Evolutionary conservation across 345 rosid species (phyloP), one percentile per base, ranked within the genome.

Genomic region (Ceriops tagal): DNA sequence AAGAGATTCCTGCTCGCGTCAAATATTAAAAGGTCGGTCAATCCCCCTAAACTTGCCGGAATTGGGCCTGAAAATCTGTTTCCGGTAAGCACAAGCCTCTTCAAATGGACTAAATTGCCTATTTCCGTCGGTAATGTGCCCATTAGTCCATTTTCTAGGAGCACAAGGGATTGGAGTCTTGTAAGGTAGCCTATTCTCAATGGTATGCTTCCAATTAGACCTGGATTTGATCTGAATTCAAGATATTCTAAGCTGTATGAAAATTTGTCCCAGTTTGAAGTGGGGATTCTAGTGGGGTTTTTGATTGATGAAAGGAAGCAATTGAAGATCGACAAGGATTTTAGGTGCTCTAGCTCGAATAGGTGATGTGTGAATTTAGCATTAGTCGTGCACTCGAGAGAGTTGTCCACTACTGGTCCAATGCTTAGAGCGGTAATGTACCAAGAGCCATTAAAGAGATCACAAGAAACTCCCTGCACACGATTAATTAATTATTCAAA

Each of bases 391-490:
- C 83, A 83, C 0, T 21, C 20, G 7, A 77, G 78, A 5, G 86
- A 83, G 68, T 77, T 83, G 37, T 80, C 80, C 18, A 72, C 55
- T 30, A 69, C 62, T 22, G 81, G 78, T 46, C 83, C 86, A 21
- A 83, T 70, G 65, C 31, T 77, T 37, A 83, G 35, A 39, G 20
- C 20, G 7, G 72, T 75, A 1, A 77, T 80, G 61, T 77, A 75
- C 86, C 83, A 80, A 3, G 60, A 61, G 21, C 72, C 82, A 61
- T 73, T 8, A 56, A 62, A 61, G n/a, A 75, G 22, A 63, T 80
- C 82, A 39, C 80, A 83, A 21, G 74, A 70, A 69, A 80, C 83
- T 62, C 83, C 83, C 83, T 83, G 73, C 62, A 65, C 20, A 67
- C 53, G 51, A 55, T 57, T 61, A 4, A 16, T 69, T 64, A 8